These are phyloP conservation scores for Beauveria sp. DNA, from an alignment of 2,329 filamentous ascomycete species.

Conservation along the genomic window DNA sequence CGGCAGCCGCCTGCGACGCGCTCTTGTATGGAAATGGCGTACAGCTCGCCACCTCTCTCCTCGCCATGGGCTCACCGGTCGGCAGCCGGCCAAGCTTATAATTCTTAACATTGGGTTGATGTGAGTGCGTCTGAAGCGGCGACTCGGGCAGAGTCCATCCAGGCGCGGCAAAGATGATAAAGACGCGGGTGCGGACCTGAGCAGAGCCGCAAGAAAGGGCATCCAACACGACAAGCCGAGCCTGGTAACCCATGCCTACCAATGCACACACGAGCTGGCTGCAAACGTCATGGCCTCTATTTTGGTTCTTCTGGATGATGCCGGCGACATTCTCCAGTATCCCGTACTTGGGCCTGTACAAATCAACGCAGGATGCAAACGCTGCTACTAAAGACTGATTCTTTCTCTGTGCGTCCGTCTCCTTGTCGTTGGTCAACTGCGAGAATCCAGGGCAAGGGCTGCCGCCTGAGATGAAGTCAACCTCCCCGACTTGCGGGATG, in stretches of 20 bases:
- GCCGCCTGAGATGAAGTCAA: slow-evolving; percentile 64
- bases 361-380: slow-evolving; percentile 65
- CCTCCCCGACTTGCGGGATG: slow-evolving; percentile 52
- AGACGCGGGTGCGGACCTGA: slow-evolving; percentile 60
- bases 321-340: slow-evolving; percentile 68
- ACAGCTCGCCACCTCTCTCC: slow-evolving; percentile 29
- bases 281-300: slow-evolving; percentile 55
- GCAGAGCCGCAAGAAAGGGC: slow-evolving; percentile 61
- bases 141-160: slow-evolving; percentile 47
- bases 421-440: slow-evolving; percentile 48
- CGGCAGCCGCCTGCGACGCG: slow-evolving; percentile 44
- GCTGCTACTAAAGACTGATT: slow-evolving; percentile 74
- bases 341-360: slow-evolving; percentile 68
- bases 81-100: slow-evolving; percentile 48
- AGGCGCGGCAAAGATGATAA: slow-evolving; percentile 64
- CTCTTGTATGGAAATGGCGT: slow-evolving; percentile 56
- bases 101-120: slow-evolving; percentile 31
- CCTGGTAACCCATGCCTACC: slow-evolving; percentile 71
- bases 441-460: slow-evolving; percentile 77
- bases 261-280: slow-evolving; percentile 66
- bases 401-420: slow-evolving; percentile 47
- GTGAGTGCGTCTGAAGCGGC: slow-evolving; percentile 56
- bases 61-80: slow-evolving; percentile 53
- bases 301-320: slow-evolving; percentile 47
- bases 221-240: slow-evolving; percentile 59